These are phyloP conservation scores for Linaria vulgaris DNA, from an alignment of 257 asterid genomes.

Conservation along the genomic window DNA sequence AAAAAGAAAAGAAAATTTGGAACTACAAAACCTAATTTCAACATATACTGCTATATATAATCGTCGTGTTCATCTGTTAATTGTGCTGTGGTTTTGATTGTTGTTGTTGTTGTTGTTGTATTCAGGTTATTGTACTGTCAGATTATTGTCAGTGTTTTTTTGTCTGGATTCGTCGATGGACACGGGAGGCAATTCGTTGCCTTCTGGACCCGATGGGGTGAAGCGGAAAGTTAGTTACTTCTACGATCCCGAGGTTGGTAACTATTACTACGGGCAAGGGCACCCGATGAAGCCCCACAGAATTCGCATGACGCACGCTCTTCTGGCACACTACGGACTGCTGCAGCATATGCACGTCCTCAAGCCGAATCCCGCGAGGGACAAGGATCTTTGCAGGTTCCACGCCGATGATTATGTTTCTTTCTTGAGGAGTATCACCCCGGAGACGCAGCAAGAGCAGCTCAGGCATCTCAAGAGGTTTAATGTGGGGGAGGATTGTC, in stretches of 20 bases:
- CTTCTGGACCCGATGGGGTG: conserved; percentile 60
- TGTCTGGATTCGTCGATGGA: conserved; percentile 33
- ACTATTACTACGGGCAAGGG: conserved; percentile 63
- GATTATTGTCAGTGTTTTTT: neutral
- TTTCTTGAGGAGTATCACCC: conserved; percentile 56
- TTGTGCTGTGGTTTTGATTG: conserved; percentile 12
- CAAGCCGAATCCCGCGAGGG: conserved; percentile 65
- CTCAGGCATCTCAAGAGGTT: conserved; percentile 61
- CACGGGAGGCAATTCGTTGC: conserved; percentile 50
- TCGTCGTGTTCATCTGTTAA: neutral
- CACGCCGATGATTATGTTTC: conserved; percentile 60
- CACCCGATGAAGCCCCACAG: conserved; percentile 72
- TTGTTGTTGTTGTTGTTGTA: conserved; percentile 9
- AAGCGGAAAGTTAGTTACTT: conserved; percentile 63
- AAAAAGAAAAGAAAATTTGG: no score
- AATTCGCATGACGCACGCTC: conserved; percentile 64
- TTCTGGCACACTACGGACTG: conserved; percentile 60
- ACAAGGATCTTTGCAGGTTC: conserved; percentile 58
- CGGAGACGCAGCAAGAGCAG: conserved; percentile 65
- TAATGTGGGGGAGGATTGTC: conserved; percentile 64
- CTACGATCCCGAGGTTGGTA: conserved; percentile 64
- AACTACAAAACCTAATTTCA: no score
- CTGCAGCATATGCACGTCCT: conserved; percentile 63
- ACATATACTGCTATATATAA: no score
- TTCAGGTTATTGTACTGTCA: neutral